Evolutionary conservation across 192 early-diverging fungal species (phyloP).

Genomic region (Backusella circina): DNA sequence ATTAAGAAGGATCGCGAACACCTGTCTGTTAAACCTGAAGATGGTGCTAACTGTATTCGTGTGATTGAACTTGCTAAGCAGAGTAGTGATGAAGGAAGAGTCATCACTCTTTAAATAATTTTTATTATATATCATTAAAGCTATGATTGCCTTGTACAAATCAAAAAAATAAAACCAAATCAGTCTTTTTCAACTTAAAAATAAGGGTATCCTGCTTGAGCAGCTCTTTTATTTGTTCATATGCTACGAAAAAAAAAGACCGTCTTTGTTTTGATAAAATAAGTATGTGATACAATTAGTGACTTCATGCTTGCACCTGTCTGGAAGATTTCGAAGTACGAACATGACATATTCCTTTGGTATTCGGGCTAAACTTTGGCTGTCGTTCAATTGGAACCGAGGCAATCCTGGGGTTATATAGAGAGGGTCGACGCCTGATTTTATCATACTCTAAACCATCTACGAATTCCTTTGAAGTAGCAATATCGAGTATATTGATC

Average conservation of each 20-base stretch:
- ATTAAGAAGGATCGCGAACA: constrained; percentile 26
- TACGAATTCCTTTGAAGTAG: neutral
- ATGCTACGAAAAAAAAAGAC: neutral
- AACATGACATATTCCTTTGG: neutral
- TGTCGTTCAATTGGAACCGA: constrained; percentile 1
- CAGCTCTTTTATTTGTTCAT: neutral
- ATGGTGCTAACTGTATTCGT: constrained; percentile 62
- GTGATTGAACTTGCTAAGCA: constrained; percentile 67
- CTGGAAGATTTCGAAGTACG: neutral
- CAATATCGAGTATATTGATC: neutral
- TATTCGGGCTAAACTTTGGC: neutral
- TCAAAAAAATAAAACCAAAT: neutral
- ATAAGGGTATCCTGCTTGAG: neutral
- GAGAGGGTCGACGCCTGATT: neutral
- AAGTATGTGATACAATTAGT: neutral
- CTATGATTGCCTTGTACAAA: neutral
- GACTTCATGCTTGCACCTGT: neutral
- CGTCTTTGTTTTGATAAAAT: neutral
- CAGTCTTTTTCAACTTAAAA: neutral
- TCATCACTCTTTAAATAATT: constrained; percentile 41
- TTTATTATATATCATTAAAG: neutral
- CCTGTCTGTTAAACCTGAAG: constrained; percentile 59
- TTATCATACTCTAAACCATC: neutral
- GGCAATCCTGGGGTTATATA: neutral
- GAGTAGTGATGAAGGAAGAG: constrained; percentile 52